Base-by-base conservation (phyloP, 2,329 filamentous ascomycete genomes). In the Colletotrichum sp. region DNA sequence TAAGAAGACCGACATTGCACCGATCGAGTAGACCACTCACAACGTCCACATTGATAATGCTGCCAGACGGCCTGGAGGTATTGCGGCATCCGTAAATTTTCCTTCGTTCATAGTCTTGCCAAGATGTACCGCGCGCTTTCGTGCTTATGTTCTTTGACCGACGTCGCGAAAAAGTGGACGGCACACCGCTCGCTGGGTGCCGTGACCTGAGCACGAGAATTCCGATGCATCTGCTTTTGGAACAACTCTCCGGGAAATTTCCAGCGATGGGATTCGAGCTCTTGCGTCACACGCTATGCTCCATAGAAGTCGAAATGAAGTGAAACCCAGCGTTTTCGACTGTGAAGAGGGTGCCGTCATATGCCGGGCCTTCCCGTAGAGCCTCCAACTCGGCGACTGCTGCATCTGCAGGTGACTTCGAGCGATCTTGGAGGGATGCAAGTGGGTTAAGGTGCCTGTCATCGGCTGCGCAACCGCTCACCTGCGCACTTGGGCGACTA, bases 221-320 rank as follows among this genome's bases (percentile, higher is more conserved):
- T 52, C 10, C 0, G 1, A 49, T 49, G 10, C 2, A 12, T 49
- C 10, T n/a, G 39, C 5, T n/a, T 44, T 1, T 44, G 18, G 39
- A 44, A 18, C 18, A 44, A 44, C 39, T 44, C 18, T 6, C 1
- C 1, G 39, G 18, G 0, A 44, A 44, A 44, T 12, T 3, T n/a
- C 18, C 1, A 44, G 2, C 39, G 8, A 6, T 2, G 6, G n/a
- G 18, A n/a, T 13, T 12, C 0, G 44, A 21, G n/a, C 0, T 49
- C 44, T 13, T 49, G 1, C 10, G 0, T 49, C n/a, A 21, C 0
- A 49, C 18, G 2, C 18, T 2, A 13, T 52, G n/a, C n/a, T 21
- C 44, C 44, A 21, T 21, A 52, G n/a, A 7, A 52, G 44, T 21
- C n/a, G n/a, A 21, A 3, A 3, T 52, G n/a, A 4, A 52, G n/a